These are phyloP conservation scores for Cymodocea nodosa DNA, from an alignment of 116 monocot species.

Conservation along the genomic window DNA sequence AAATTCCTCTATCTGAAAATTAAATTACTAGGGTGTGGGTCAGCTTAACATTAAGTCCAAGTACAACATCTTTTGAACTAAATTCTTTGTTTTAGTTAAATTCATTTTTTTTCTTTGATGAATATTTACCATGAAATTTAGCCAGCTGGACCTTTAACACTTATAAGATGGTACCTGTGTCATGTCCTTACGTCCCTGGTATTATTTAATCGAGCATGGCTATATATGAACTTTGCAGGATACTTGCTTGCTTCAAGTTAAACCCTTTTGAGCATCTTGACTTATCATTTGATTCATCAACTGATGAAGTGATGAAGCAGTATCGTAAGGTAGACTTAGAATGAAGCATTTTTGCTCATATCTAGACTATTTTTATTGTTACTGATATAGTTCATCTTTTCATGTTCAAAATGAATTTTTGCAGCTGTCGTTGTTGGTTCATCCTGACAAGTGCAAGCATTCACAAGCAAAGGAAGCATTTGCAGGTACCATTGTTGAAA, in stretches of 20 bases:
- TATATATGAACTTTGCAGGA: slow-evolving; percentile 32
- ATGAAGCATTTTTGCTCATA: background rate
- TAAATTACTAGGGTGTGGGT: no score
- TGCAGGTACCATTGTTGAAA: slow-evolving; percentile 34
- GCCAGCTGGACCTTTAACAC: no score
- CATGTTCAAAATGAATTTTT: slow-evolving; percentile 2
- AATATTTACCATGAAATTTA: no score
- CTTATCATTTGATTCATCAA: slow-evolving; percentile 61
- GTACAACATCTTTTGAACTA: no score
- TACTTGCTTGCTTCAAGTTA: slow-evolving; percentile 93
- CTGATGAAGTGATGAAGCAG: slow-evolving; percentile 87
- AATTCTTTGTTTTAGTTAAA: no score
- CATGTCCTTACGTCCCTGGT: background rate
- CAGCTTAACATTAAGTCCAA: no score
- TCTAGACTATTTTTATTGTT: background rate
- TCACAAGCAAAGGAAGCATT: slow-evolving; percentile 97
- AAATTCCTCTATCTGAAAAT: no score
- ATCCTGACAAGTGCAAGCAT: slow-evolving; percentile 99
- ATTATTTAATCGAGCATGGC: background rate
- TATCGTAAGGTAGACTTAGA: slow-evolving; percentile 55
- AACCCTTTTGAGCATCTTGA: slow-evolving; percentile 97
- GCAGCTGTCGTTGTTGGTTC: slow-evolving; percentile 91
- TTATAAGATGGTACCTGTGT: background rate
- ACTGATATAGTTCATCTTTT: slow-evolving; percentile 4
- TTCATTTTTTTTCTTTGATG: no score